Conservation (phyloP, 306 rosid genomes). For the Cercis canadensis region DNA sequence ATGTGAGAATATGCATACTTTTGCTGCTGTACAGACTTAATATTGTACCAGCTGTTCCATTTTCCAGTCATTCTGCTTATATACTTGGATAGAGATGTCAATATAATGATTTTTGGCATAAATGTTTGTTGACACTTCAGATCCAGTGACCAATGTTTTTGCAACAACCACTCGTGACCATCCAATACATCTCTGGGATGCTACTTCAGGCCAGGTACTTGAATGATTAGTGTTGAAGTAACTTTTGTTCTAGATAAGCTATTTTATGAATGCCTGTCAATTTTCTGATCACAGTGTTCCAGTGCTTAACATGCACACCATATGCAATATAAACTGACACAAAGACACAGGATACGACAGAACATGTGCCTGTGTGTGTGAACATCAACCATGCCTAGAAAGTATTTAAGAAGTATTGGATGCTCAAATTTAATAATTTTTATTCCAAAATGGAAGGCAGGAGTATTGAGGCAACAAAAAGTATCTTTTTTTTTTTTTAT, state of each 20-base stretch:
- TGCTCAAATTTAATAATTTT: constrained; percentile 15
- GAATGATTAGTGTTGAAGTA: constrained; percentile 4
- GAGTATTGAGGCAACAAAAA: neutral
- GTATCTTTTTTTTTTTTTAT: no score
- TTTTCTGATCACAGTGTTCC: constrained; percentile 15
- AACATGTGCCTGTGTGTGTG: neutral
- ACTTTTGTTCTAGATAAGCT: constrained; percentile 3
- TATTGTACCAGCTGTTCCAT: neutral
- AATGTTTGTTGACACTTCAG: constrained; percentile 51
- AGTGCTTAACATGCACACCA: neutral
- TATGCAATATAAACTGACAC: neutral
- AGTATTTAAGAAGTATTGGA: neutral
- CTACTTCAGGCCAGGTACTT: constrained; percentile 82
- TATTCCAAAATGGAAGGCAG: constrained; percentile 1
- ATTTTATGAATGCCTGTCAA: neutral
- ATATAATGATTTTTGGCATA: neutral
- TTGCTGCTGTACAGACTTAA: neutral
- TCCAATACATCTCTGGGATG: constrained; percentile 99
- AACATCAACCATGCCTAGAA: neutral
- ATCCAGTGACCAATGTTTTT: constrained; percentile 80
- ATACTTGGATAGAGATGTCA: neutral
- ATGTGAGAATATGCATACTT: neutral
- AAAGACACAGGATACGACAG: neutral
- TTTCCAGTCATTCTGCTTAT: neutral
- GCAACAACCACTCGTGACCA: constrained; percentile 89